phyloP scores from a whole-genome alignment of 1,284 basidiomycete species.

The Xanthoconium separans region DNA sequence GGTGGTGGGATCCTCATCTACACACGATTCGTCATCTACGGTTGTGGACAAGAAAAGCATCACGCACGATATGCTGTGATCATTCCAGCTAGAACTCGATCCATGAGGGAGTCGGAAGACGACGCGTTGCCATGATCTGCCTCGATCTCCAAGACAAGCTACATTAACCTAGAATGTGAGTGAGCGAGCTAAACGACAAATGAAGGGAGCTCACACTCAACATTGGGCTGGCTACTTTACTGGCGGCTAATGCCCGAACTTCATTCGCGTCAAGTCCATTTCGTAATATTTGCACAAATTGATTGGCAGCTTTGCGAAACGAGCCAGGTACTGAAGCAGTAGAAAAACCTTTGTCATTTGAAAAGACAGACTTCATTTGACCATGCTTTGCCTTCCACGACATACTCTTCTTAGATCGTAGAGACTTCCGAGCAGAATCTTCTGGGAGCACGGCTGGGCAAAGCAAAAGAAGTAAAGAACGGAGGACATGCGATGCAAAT shows the following conservation, averaged over 20 bases:
- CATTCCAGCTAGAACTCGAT: conserved; percentile 78
- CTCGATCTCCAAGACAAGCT: conserved; percentile 83
- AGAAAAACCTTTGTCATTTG: conserved; percentile 35
- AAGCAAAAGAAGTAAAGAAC: conserved; percentile 75
- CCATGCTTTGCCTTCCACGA: conserved; percentile 77
- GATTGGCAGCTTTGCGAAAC: conserved; percentile 51
- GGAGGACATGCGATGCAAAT: conserved; percentile 86
- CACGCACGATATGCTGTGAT: conserved; percentile 64
- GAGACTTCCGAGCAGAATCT: conserved; percentile 35
- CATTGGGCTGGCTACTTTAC: conserved; percentile 79
- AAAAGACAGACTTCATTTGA: conserved; percentile 70
- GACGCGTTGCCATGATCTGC: conserved; percentile 60
- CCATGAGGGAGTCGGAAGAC: conserved; percentile 73
- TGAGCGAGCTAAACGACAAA: background rate
- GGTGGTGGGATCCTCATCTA: conserved; percentile 38
- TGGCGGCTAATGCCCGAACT: conserved; percentile 77
- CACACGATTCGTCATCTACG: conserved; percentile 3
- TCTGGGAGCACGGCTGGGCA: conserved; percentile 51
- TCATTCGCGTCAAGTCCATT: conserved; percentile 67
- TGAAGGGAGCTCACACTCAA: conserved; percentile 58
- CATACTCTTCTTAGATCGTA: conserved; percentile 77
- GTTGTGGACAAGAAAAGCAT: background rate
- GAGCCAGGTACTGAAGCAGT: conserved; percentile 44
- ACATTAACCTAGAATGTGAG: background rate
- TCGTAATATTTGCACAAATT: conserved; percentile 56